A percentile compares a stretch with the other conserved stretches of the same genome.
These are phyloP conservation scores for Geotrichum reessii DNA, from an alignment of 1,139 yeast species.

Conservation along the genomic window DNA sequence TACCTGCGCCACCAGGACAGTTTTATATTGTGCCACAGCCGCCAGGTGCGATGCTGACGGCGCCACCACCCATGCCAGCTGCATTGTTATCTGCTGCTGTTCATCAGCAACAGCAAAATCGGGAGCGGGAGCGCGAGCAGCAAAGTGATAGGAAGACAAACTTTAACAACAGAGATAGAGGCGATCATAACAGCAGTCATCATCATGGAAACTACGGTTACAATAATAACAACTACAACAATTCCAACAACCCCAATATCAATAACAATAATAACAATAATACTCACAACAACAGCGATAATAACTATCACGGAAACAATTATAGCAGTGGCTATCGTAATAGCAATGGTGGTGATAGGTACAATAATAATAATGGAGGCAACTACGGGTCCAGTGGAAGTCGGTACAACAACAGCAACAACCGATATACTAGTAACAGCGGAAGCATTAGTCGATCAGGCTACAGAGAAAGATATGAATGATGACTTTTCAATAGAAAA, in stretches of 20 bases:
- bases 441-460: neutral
- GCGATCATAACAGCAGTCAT: neutral
- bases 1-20: slow-evolving; percentile 28
- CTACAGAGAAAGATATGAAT: slow-evolving; percentile 5
- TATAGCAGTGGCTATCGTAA: neutral
- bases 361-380: neutral
- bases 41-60: neutral
- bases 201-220: neutral
- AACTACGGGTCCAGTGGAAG: neutral
- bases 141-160: neutral
- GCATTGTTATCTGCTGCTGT: neutral
- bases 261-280: neutral
- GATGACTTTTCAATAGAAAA: neutral
- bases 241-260: neutral
- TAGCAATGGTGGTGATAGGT: neutral
- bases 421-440: slow-evolving; percentile 1
- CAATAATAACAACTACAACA: neutral
- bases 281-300: neutral
- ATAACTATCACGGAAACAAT: neutral
- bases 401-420: neutral
- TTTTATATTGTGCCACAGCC: slow-evolving; percentile 17
- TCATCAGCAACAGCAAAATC: neutral
- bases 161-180: neutral
- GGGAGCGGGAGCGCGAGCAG: slow-evolving; percentile 4
- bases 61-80: neutral